Evolutionary conservation across 108 stramenopile genomes (phyloP).

Genomic region (Cyclotella distinguenda): DNA sequence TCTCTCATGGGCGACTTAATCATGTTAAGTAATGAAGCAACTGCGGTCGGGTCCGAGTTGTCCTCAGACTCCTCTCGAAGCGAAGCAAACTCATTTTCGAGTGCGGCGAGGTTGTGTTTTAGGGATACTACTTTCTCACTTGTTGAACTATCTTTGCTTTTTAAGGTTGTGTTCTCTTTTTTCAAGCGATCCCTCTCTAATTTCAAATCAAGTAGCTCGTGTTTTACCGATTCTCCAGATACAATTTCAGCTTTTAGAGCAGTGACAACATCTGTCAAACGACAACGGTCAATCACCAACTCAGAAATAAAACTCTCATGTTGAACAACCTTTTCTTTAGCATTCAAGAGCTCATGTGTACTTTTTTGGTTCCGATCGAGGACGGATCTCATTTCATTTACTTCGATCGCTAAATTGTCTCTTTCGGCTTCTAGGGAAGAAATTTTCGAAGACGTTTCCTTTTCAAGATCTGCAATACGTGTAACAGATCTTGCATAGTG

Average conservation of each 20-base stretch:
- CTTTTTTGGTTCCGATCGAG: no score
- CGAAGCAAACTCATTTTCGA: constrained; percentile 8
- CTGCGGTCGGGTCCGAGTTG: neutral
- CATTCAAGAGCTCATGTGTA: neutral
- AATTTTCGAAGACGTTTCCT: neutral
- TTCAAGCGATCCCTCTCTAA: neutral
- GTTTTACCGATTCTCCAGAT: neutral
- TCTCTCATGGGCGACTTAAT: neutral
- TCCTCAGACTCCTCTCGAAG: constrained; percentile 5
- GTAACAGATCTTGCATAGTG: neutral
- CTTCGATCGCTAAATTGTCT: neutral
- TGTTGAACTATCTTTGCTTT: neutral
- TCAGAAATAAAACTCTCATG: neutral
- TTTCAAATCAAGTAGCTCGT: neutral
- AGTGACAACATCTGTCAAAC: neutral
- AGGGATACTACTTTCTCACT: neutral
- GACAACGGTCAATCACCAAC: neutral
- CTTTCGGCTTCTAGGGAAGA: neutral
- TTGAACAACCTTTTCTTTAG: neutral
- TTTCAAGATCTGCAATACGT: neutral
- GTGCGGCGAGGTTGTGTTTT: neutral
- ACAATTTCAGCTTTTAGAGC: neutral
- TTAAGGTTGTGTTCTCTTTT: neutral
- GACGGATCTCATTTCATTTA: no score
- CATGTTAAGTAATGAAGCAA: neutral